These are phyloP conservation scores for Allium sativum DNA, from an alignment of 106 monocot species.

Conservation along the genomic window DNA sequence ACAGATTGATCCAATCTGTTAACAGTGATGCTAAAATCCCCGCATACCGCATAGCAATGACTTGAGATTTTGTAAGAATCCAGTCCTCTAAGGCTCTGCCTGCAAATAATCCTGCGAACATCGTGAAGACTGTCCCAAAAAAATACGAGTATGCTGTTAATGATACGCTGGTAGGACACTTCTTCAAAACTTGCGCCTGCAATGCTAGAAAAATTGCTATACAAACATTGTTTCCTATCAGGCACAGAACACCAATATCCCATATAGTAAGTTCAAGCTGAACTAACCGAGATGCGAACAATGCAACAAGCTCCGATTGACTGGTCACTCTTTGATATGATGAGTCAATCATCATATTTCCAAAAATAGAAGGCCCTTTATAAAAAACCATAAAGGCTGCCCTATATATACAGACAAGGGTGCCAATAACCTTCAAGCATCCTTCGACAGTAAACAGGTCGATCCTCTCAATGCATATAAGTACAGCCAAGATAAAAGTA, in stretches of 20 bases:
- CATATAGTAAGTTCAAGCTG: slow-evolving; percentile 35
- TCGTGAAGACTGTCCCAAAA: slow-evolving; percentile 56
- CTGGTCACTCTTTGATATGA: slow-evolving; percentile 12
- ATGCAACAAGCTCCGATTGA: too few species aligned
- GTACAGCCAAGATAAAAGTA: slow-evolving; percentile 64
- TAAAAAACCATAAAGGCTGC: slow-evolving; percentile 69
- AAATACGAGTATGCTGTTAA: slow-evolving; percentile 42
- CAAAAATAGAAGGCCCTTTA: slow-evolving; percentile 62
- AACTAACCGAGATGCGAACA: slow-evolving; percentile 8
- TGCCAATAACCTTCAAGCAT: slow-evolving; percentile 49
- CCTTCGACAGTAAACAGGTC: slow-evolving; percentile 52
- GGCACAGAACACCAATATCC: slow-evolving; percentile 78
- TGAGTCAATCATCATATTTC: slow-evolving; percentile 7
- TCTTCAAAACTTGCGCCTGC: slow-evolving; percentile 66
- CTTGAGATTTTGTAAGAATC: slow-evolving; percentile 41
- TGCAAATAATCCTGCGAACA: slow-evolving; percentile 32
- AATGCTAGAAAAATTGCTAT: slow-evolving; percentile 80
- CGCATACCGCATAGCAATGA: slow-evolving; percentile 53
- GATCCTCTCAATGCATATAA: slow-evolving; percentile 51
- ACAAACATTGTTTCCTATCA: slow-evolving; percentile 75
- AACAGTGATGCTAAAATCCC: too few species aligned
- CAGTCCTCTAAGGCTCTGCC: slow-evolving; percentile 37
- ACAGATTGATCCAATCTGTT: too few species aligned
- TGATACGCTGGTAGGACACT: slow-evolving; percentile 53
- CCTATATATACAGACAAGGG: slow-evolving; percentile 51